Base-by-base conservation (phyloP, 441 rosid genomes). In the Raphanus hybrid region DNA sequence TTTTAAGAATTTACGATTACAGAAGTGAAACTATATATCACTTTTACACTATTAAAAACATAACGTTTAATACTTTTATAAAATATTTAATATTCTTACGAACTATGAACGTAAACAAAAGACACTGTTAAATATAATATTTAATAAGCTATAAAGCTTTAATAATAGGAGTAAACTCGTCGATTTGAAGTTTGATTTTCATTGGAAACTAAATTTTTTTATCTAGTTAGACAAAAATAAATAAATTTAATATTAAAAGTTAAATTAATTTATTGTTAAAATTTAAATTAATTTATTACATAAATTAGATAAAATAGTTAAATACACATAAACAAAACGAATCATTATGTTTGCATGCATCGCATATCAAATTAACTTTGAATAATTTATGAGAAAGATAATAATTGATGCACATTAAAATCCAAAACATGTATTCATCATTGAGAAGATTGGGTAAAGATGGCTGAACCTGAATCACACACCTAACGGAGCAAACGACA, bases 391-490 rank as follows among this genome's bases (percentile, higher is more conserved):
- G 55, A 50, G 55, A 50, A 14, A 50, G 18, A 50, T 50, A 15
- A 54, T 54, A 54, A 29, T 60, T 35, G 52, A 48, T 52, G 32
- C n/a, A 62, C 54, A 63, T 18, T 29, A 57, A 77, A 77, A 58
- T 71, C 67, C 54, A 71, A 77, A 57, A 26, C n/a, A 77, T 5
- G 12, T 45, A 20, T 57, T n/a, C 67, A 71, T 65, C 14, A 58
- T 65, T 65, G 75, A 77, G 67, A 57, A 64, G 80, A 77, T 77
- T 43, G 37, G 71, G 41, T 6, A 77, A 70, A 57, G 18, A 32
- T 43, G 72, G 39, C 55, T 65, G 63, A 57, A 77, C 43, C 65
- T 77, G 80, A 27, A 77, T 71, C 72, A 71, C 71, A 71, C 76
- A 71, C 58, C 67, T 11, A 54, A 41, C 3, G 8, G 14, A 12